Evolutionary conservation across 306 rosid genomes (phyloP), one percentile per base, ranked within the genome.

Genomic region (Elaeagnus macrophylla): DNA sequence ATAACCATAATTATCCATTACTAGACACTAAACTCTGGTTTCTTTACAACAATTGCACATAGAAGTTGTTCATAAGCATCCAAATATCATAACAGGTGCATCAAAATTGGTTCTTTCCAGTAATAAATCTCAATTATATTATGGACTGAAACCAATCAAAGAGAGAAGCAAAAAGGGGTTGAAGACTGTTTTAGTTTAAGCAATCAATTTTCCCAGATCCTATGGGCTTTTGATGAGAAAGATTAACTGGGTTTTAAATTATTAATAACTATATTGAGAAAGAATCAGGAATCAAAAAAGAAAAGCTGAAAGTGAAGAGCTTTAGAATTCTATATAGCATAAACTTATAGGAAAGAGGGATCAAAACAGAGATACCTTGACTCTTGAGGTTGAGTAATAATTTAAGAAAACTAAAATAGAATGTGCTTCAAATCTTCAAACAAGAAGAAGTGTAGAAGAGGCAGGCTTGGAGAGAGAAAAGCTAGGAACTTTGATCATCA

Each of bases 1-100:
- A 59, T 79, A 67, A 49, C 85, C 85, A 54, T 72, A 48, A 62
- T 70, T 76, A 36, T 80, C 79, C 85, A 80, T 79, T 7, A 44
- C 51, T 6, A 43, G 41, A 47, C 47, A 53, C 47, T 62, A 36
- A 43, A 38, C 13, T 61, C 37, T 35, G 3, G 61, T 12, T 16
- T 42, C 43, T 61, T 18, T 17, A 39, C 12, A 19, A 41, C 55
- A 46, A 36, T 37, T 20, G 7, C 39, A 65, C 6, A 44, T 14
- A 36, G 7, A 36, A 18, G 17, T 35, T 16, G 39, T 9, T 11
- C 46, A 48, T 17, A 12, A 59, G 25, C 10, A 39, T 15, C 49
- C 48, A 12, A 32, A 48, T 11, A 12, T 7, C 37, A 9, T 10
- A 18, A 50, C 38, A 42, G 10, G 20, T 8, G 18, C 12, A 10